These are phyloP conservation scores for Mallotus japonicus DNA, from an alignment of 441 rosid species.

Conservation along the genomic window DNA sequence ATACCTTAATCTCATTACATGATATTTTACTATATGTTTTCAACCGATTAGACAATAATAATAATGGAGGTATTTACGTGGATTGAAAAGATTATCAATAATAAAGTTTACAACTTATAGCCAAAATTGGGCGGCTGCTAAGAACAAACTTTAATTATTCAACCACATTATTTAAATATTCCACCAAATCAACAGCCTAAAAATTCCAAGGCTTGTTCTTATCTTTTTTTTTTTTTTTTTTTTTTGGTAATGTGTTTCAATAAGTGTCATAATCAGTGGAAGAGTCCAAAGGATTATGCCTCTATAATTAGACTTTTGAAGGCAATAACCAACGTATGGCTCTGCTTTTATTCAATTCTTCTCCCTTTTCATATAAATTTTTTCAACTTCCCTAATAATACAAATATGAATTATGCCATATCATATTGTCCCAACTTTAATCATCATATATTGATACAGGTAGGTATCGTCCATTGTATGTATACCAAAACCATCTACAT, in stretches of 20 bases:
- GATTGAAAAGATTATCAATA: too few relatives aligned
- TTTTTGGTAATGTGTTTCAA: too few relatives aligned
- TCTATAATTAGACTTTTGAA: constrained; percentile 18
- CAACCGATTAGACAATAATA: too few relatives aligned
- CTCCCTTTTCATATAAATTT: constrained; percentile 13
- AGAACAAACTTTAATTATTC: not conserved
- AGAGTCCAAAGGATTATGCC: constrained; percentile 15
- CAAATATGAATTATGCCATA: not conserved
- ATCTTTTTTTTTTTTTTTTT: not conserved
- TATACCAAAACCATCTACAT: too few relatives aligned
- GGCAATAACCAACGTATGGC: not conserved
- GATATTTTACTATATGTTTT: too few relatives aligned
- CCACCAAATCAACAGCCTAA: constrained; percentile 6
- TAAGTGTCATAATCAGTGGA: constrained; percentile 11
- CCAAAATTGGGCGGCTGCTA: constrained; percentile 10
- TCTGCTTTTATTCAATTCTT: constrained; percentile 1
- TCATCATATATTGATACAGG: not conserved
- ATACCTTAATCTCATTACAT: too few relatives aligned
- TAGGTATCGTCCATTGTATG: too few relatives aligned
- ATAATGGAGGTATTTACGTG: too few relatives aligned
- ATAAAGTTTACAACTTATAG: not conserved
- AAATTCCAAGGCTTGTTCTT: constrained; percentile 19
- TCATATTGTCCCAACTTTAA: not conserved
- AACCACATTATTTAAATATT: not conserved
- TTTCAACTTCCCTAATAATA: not conserved